phyloP scores from a whole-genome alignment of 176 grass and related monocot species.

The Aegilops sharonensis region DNA sequence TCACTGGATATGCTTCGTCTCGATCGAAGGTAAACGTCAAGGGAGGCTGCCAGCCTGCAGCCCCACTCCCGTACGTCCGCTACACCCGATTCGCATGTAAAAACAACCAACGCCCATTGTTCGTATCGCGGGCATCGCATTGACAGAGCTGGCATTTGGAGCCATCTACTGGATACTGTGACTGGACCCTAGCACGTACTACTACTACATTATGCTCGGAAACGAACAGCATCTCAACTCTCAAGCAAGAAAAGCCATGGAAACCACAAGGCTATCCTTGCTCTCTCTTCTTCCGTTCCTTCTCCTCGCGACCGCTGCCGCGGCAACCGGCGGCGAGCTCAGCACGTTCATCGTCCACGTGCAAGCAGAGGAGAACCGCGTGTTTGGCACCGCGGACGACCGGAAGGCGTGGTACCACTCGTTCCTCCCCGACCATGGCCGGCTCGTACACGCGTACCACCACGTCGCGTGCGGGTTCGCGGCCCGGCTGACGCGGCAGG shows the following conservation, averaged over 20 bases:
- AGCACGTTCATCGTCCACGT: slow-evolving; percentile 27
- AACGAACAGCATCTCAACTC: background rate
- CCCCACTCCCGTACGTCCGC: too few species aligned
- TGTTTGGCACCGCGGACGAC: background rate
- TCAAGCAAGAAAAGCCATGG: background rate
- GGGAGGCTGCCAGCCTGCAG: too few species aligned
- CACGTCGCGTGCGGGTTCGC: background rate
- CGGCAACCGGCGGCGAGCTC: background rate
- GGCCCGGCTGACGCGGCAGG: background rate
- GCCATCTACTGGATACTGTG: too few species aligned
- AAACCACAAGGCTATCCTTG: background rate
- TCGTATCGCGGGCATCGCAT: background rate
- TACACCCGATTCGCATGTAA: too few species aligned
- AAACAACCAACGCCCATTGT: too few species aligned
- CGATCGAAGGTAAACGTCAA: too few species aligned
- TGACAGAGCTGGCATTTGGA: too few species aligned
- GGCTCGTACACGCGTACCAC: slow-evolving; percentile 10
- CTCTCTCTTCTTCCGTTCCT: background rate
- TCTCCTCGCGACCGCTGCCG: background rate
- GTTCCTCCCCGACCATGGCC: slow-evolving; percentile 5
- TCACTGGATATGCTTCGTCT: too few species aligned
- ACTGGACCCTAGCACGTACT: too few species aligned
- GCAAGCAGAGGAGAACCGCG: background rate
- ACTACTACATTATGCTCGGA: too few species aligned
- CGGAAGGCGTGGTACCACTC: slow-evolving; percentile 23